A percentile compares a stretch with the other conserved stretches of the same genome.
phyloP scores from a whole-genome alignment of 139 green algal genomes.

The Chlorella sp. region DNA sequence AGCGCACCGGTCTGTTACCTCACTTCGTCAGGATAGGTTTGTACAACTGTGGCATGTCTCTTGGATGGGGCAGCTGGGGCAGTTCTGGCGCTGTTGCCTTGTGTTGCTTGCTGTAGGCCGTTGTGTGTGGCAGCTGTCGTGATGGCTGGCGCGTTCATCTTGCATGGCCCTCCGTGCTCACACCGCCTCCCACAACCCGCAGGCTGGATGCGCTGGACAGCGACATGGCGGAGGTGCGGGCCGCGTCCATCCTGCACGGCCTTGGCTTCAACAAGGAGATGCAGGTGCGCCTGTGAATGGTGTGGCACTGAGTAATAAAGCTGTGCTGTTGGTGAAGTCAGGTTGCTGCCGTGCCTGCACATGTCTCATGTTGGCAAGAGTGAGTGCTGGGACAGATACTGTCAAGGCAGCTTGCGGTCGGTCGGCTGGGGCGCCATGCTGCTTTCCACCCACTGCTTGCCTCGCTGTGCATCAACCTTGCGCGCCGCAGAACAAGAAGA shows the following conservation, averaged over 20 bases:
- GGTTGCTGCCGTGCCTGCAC: neutral
- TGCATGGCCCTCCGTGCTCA: neutral
- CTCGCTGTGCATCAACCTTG: neutral
- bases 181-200: neutral
- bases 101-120: neutral
- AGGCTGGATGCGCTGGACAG: constrained; percentile 85
- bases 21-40: no score
- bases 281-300: constrained; percentile 59
- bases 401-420: neutral
- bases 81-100: neutral
- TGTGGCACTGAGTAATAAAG: no score
- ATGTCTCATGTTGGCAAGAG: neutral
- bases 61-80: no score
- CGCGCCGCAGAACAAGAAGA: constrained; percentile 57
- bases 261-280: constrained; percentile 94
- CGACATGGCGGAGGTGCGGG: constrained; percentile 80
- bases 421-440: neutral
- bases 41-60: no score
- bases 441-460: neutral
- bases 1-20: no score
- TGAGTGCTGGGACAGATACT: neutral
- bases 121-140: neutral
- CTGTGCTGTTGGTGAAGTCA: neutral
- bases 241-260: constrained; percentile 90
- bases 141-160: neutral